phyloP scores from a whole-genome alignment of 352 stramenopile genomes.

The Phytophthora pini region DNA sequence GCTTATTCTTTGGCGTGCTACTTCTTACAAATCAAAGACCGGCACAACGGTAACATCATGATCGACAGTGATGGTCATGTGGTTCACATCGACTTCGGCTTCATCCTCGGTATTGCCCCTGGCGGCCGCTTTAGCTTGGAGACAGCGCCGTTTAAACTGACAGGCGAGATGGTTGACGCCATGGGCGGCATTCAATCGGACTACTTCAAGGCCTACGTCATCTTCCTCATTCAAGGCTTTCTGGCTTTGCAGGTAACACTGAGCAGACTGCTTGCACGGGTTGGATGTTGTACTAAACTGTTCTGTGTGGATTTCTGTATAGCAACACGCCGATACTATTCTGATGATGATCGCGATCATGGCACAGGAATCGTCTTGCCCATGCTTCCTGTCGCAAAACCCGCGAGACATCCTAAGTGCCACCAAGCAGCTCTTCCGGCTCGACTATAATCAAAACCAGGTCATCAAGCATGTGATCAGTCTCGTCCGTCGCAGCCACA shows the following conservation, averaged over 20 bases:
- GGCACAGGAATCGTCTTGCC: conserved; percentile 95
- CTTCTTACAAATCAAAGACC: conserved; percentile 98
- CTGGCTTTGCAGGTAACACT: conserved; percentile 91
- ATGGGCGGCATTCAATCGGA: conserved; percentile 93
- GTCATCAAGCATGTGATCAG: conserved; percentile 91
- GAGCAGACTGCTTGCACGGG: neutral
- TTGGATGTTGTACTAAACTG: conserved; percentile 17
- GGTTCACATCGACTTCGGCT: conserved; percentile 99
- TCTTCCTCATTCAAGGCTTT: conserved; percentile 97
- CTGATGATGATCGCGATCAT: conserved; percentile 98
- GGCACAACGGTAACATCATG: conserved; percentile 99
- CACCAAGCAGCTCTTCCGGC: conserved; percentile 82
- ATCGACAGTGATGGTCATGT: conserved; percentile 97
- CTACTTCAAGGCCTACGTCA: conserved; percentile 98
- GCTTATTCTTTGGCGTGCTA: conserved; percentile 98
- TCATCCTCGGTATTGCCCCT: conserved; percentile 98
- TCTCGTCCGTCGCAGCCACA: conserved; percentile 91
- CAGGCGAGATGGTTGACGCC: conserved; percentile 97
- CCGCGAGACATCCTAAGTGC: conserved; percentile 75
- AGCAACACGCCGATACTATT: conserved; percentile 94
- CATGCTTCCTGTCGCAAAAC: conserved; percentile 93
- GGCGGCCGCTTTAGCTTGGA: conserved; percentile 96
- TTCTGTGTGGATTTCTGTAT: conserved; percentile 14
- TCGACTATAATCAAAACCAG: conserved; percentile 84
- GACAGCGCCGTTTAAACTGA: conserved; percentile 98